These are phyloP conservation scores for Fistulinella staudtii DNA, from an alignment of 1,284 basidiomycete genomes.

Conservation along the genomic window DNA sequence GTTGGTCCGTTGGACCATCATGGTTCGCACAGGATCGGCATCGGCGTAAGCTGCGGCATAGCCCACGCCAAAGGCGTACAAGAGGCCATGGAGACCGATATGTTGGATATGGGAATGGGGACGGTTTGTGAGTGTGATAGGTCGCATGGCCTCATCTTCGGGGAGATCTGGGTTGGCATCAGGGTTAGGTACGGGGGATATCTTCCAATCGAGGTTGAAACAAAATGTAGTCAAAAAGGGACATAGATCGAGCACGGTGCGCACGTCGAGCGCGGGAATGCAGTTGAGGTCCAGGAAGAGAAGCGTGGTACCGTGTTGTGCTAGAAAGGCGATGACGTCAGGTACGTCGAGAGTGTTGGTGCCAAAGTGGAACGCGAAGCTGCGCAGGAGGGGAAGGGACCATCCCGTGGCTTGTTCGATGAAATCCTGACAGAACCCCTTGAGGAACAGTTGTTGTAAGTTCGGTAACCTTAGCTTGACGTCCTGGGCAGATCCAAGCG, in stretches of 20 bases:
- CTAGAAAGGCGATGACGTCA: constrained; percentile 56
- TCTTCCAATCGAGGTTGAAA: constrained; percentile 70
- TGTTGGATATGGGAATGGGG: constrained; percentile 56
- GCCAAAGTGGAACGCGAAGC: constrained; percentile 52
- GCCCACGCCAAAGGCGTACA: constrained; percentile 66
- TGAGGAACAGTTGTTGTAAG: constrained; percentile 58
- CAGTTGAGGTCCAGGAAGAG: constrained; percentile 62
- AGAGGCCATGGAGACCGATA: constrained; percentile 66
- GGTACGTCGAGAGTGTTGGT: constrained; percentile 47
- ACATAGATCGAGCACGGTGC: constrained; percentile 57
- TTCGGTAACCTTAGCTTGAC: constrained; percentile 51
- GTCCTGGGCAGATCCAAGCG: constrained; percentile 55
- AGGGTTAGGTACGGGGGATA: constrained; percentile 33
- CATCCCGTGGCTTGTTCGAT: constrained; percentile 64
- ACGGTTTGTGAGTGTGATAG: constrained; percentile 38
- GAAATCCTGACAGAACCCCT: constrained; percentile 57
- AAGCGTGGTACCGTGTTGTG: constrained; percentile 50
- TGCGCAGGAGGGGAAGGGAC: constrained; percentile 55
- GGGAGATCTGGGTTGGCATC: constrained; percentile 23
- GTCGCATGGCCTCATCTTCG: constrained; percentile 30
- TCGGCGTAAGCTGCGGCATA: constrained; percentile 39
- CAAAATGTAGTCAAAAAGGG: constrained; percentile 56
- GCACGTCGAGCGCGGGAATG: constrained; percentile 50
- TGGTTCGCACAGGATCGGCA: constrained; percentile 41
- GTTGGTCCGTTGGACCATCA: constrained; percentile 52